Base-by-base conservation (phyloP, 164 flowering plant genomes). In the Echeveria elegans region DNA sequence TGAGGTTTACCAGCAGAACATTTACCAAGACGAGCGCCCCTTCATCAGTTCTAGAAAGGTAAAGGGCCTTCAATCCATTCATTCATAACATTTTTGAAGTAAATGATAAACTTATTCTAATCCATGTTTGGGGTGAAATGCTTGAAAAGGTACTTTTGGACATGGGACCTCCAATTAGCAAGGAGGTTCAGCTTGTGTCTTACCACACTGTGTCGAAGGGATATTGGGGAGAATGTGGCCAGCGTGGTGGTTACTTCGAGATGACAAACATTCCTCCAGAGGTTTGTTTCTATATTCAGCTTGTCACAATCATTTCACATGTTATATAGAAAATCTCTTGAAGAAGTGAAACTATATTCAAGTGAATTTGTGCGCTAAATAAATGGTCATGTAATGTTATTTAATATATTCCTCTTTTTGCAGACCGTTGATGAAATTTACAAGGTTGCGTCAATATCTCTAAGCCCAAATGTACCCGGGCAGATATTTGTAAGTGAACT, bases 351-450 rank as follows among this genome's bases (percentile, higher is more conserved):
- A 10, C 28, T 11, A 23, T 28, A 1, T 28, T 56, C 19, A 26
- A 6, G 1, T 53, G 31, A 53, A 14, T 10, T 56, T 26, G 61
- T 11, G 11, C 12, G 32, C 32, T 10, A 8, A 19, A 28, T 12
- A 53, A 10, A 4, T 14, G 19, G 61, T 28, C 61, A 56, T 12
- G 5, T 21, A 23, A 28, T 8, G 24, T 32, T 32, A n/a, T 0
- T 19, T 41, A 71, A 68, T 66, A 69, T 34, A 74, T 65, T 48
- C 71, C 37, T 69, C 34, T n/a, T 71, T 30, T 66, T 80, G 83
- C 96, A 89, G 97, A 77, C 92, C 18, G 99, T 94, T 73, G 99
- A 94, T 68, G 96, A 91, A 72, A 94, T 94, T n/a, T 91, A 91
- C 73, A 91, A 94, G 76, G 82, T 94, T 70, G 90, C 96, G 45